These are phyloP conservation scores for Glomus cerebriforme DNA, from an alignment of 192 early-diverging fungal species.

Conservation along the genomic window DNA sequence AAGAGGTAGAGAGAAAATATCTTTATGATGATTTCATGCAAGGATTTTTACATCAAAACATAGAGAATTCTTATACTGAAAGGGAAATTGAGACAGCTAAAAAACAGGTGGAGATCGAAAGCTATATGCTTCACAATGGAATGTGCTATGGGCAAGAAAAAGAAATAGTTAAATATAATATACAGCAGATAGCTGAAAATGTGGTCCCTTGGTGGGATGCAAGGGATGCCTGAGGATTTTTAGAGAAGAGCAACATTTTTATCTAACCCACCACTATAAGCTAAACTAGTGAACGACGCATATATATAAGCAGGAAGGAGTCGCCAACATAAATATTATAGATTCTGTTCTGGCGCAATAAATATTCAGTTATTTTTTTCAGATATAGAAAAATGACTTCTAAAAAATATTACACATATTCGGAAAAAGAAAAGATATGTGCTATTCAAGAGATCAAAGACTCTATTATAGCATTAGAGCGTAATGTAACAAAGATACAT, in stretches of 20 bases:
- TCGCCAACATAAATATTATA: conserved; percentile 8
- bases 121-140: neutral
- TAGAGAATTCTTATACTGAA: too few relatives aligned
- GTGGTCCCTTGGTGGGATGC: neutral
- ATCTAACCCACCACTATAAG: neutral
- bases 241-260: too few relatives aligned
- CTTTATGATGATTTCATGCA: conserved; percentile 6
- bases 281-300: neutral
- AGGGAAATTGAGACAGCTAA: too few relatives aligned
- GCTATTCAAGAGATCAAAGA: neutral
- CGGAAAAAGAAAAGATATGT: neutral
- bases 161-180: too few relatives aligned
- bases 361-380: neutral
- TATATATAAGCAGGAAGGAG: conserved; percentile 3
- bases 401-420: too few relatives aligned
- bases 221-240: conserved; percentile 7
- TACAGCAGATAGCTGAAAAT: neutral
- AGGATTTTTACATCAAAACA: neutral
- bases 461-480: neutral
- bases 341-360: too few relatives aligned
- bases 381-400: neutral
- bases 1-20: conserved; percentile 7
- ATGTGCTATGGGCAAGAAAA: neutral
- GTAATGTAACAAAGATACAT: neutral
- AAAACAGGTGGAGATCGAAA: conserved; percentile 10